Conservation (phyloP, 2,329 filamentous ascomycete genomes). For the Aulographum hederae region DNA sequence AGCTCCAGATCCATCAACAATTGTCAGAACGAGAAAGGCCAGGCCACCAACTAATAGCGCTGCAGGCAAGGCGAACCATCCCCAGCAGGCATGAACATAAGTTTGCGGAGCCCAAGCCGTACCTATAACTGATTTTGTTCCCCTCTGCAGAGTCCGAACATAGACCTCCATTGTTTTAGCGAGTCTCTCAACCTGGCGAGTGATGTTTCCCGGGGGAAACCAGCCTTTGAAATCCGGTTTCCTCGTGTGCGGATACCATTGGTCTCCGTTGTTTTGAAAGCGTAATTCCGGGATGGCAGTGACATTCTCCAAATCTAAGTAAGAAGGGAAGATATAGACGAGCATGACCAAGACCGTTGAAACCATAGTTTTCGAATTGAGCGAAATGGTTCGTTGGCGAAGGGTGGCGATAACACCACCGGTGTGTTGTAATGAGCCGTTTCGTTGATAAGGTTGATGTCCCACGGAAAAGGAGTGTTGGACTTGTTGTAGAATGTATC, state of each 20-base stretch:
- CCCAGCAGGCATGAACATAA: slow-evolving; percentile 9
- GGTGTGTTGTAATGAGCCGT: no score
- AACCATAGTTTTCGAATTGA: no score
- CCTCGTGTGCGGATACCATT: no score
- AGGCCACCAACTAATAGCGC: slow-evolving; percentile 9
- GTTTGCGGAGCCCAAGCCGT: slow-evolving; percentile 7
- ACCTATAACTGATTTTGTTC: not conserved
- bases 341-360: no score
- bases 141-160: slow-evolving; percentile 4
- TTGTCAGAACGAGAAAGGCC: slow-evolving; percentile 11
- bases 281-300: no score
- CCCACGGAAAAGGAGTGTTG: not conserved
- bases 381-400: no score
- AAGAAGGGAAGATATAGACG: no score
- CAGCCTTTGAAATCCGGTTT: no score
- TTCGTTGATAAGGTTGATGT: slow-evolving; percentile 1
- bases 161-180: slow-evolving; percentile 9
- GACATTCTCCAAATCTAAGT: no score
- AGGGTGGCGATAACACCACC: no score
- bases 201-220: slow-evolving; percentile 8
- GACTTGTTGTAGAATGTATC: slow-evolving; percentile 4
- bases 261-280: no score
- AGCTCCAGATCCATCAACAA: slow-evolving; percentile 9
- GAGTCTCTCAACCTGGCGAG: slow-evolving; percentile 8
- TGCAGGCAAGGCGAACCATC: slow-evolving; percentile 12